Evolutionary conservation across 257 asterid genomes (phyloP), one percentile per base, ranked within the genome.

Genomic region (Paraleonurus japonicus): DNA sequence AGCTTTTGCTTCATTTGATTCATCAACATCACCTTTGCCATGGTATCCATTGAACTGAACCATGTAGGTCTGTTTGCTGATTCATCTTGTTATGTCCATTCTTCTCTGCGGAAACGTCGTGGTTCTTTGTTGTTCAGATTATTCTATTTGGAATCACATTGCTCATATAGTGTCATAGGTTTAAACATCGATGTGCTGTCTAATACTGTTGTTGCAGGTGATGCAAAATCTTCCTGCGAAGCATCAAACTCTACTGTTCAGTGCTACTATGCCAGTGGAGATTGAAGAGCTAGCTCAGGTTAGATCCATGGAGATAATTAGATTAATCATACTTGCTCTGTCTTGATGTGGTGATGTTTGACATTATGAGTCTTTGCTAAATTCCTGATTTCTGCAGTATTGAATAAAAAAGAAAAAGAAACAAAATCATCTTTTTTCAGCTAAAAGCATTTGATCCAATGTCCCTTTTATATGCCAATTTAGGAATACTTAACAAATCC

Each of bases 191-290:
- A 6, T 12, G 5, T 23, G 71, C 75, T 65, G 45, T 78, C 28
- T 65, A 41, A 43, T 69, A 72, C 59, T 66, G 45, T 37, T 79
- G 57, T 45, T 81, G 43, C 79, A 89, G 96, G 92, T 90, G 80
- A 92, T 92, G 98, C 92, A 73, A 70, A 92, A 79, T 81, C 93
- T 89, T 82, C 94, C 95, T 9, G 55, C 70, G 67, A 92, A 86
- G 78, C 98, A 89, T 79, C 96, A 92, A 73, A 92, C 96, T 27
- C 67, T 92, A 84, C 73, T 92, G 79, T 92, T 92, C 69, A 89
- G 96, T 82, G 98, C 98, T 20, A 92, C 98, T 69, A 92, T 92
- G 98, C 98, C 98, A 1, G 86, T 85, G 70, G 96, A 92, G 85
- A 92, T 92, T 80, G 96, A 92, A 84, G 86, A 82, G 72, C 82